Evolutionary conservation across 768 basidiomycete genomes (phyloP).

Genomic region (Paxillus rubicundulus): DNA sequence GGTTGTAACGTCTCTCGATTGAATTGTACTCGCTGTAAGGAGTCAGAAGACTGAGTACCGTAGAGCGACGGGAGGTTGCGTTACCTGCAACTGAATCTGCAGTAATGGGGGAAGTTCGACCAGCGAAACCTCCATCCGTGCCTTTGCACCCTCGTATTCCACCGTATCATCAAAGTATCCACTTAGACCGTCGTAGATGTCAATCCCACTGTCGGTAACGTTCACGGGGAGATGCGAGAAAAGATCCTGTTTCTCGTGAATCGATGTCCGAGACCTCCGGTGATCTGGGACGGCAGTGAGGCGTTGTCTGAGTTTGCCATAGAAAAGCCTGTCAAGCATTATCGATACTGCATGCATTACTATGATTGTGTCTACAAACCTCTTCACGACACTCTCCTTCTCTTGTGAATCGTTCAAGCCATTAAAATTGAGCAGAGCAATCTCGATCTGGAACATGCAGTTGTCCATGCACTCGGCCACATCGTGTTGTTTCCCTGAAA

Average conservation of each 20-base stretch:
- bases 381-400: conserved; percentile 81
- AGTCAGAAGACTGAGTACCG: conserved; percentile 5
- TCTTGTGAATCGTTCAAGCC: conserved; percentile 38
- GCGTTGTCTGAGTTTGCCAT: conserved; percentile 78
- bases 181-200: conserved; percentile 91
- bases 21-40: conserved; percentile 81
- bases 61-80: conserved; percentile 14
- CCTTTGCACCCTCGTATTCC: conserved; percentile 84
- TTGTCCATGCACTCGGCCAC: conserved; percentile 99
- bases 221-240: conserved; percentile 95
- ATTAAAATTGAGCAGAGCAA: conserved; percentile 78
- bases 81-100: conserved; percentile 93
- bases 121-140: conserved; percentile 82
- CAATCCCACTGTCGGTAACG: conserved; percentile 83
- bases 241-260: conserved; percentile 85
- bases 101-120: conserved; percentile 86
- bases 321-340: conserved; percentile 64
- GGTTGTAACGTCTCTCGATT: conserved; percentile 88
- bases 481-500: conserved; percentile 89
- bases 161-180: conserved; percentile 88
- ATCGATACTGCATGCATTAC: not conserved
- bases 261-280: conserved; percentile 46
- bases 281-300: conserved; percentile 36
- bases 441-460: conserved; percentile 98
- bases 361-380: conserved; percentile 40